Evolutionary conservation across 768 basidiomycete species (phyloP), one percentile per base, ranked within the genome.

Genomic region (Leccinum ochraceum): DNA sequence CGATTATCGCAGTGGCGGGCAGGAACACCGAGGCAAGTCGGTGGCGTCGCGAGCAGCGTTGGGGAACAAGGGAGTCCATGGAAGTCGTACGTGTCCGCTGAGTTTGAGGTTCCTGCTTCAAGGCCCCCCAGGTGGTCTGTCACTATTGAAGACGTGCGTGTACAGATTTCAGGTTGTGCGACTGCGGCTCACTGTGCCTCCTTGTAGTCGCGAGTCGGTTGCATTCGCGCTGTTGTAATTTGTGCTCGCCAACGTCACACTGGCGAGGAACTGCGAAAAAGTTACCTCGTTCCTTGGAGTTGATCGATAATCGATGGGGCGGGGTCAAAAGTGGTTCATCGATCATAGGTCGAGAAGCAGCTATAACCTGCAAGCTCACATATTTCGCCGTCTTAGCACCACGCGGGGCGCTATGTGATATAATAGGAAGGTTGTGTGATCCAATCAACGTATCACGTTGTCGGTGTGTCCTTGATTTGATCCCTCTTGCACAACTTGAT

Each of bases 381-480:
- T 8, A 28, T 28, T 28, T 28, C 28, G 28, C 28, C 28, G 28
- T 28, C 28, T 8, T 53, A 34, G 20, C 9, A 13, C 52, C 52
- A 20, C n/a, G 10, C 30, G 24, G 28, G 30, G 30, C 30, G 30
- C 9, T 32, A 32, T 32, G 30, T 32, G 30, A 32, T 32, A 32
- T 53, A 34, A 42, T 28, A 20, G 42, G 62, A 63, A 63, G 53
- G 53, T 48, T 14, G 3, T 39, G 57, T 60, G 50, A 36, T 37
- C 46, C 24, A 36, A 51, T 42, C 42, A n/a, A 5, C 16, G 24
- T 30, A 14, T 51, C 17, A 57, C 16, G n/a, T 17, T 8, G 14
- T 52, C 36, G 17, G 22, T 17, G 30, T 17, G 49, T 50, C 9
- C n/a, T 46, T 10, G 24, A 50, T 16, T 11, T n/a, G 20, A 24